Base-by-base conservation (phyloP, 2,329 filamentous ascomycete genomes). In the Cytospora schulzeri region DNA sequence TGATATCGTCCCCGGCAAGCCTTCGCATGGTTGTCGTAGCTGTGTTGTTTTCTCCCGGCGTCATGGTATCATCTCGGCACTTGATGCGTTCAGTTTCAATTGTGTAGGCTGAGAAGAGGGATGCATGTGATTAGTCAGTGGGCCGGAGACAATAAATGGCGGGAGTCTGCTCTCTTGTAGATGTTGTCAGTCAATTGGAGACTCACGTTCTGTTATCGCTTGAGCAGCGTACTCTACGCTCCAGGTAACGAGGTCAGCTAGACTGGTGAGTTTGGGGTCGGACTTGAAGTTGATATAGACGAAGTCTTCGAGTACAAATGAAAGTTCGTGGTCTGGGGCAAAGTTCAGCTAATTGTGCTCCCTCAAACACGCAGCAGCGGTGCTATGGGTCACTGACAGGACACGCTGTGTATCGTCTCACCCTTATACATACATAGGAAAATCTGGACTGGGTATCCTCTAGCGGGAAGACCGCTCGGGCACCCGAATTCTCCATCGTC, bases 221-320 rank as follows among this genome's bases (percentile, higher is more conserved):
- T 63, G 31, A 9, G 55, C 63, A 8, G 64, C 66, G 56, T 72
- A 60, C 19, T 69, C 65, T 17, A 68, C 56, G n/a, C 71, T 72
- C 67, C 68, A 72, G 31, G 65, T 63, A 29, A 73, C 57, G n/a
- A 72, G 53, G 48, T 71, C 70, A 17, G 57, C 55, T 8, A 70
- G 62, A 11, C 55, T 68, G 26, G 45, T 60, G 9, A 72, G 54
- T 12, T 55, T 35, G 5, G 65, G 19, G n/a, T 68, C 59, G 9
- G 15, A 14, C 29, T 70, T 65, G 50, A 70, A 69, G 15, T 67
- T 67, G 0, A 19, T 50, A 1, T 57, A 38, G 45, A 67, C 63
- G 54, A 68, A 68, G 12, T 56, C 48, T 26, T 63, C 6, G 2
- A 69, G 14, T 17, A 65, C 59, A 29, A 33, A 41, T 3, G 64